Evolutionary conservation across 2,329 filamentous ascomycete genomes (phyloP), one percentile per base, ranked within the genome.

Genomic region (Neofusicoccum ribis): DNA sequence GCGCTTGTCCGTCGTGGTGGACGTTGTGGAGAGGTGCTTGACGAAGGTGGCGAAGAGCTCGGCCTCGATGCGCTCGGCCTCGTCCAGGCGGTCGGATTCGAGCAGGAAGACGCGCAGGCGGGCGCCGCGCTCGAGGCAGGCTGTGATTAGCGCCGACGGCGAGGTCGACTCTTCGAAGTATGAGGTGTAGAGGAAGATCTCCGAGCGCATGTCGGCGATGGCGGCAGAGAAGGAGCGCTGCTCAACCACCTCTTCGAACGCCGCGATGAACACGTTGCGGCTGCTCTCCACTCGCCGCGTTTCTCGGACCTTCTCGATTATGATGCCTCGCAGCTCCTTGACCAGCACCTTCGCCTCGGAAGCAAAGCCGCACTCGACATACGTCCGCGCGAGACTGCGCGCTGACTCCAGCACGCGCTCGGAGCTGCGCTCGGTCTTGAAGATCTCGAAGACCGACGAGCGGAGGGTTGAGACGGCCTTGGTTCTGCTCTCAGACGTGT

Each of bases 401-500:
- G 70, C 70, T 14, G 70, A 71, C 54, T 71, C 69, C 31, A 71
- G 67, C 20, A 71, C 64, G 58, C 66, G 68, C 60, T 71, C 69
- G 3, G 69, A 69, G 37, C 56, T 65, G 27, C 59, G 66, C 54
- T 72, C 69, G 20, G 67, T 64, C 46, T 69, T 59, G 66, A 70
- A 70, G 47, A 71, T 71, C 17, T 72, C 70, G 31, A 70, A 17
- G 7, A 66, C 64, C 27, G 66, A 69, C 12, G 56, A 68, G 41
- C 69, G 67, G 23, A 72, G 68, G 3, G 66, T 69, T 14, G 73
- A 75, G 0, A 75, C 70, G 61, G 27, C 27, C 1, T 31, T 84
- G 84, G 20, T 85, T 69, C 70, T 78, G 81, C 65, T 83, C 77
- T 31, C 27, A 1, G 27, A 31, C 7, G 27, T 31, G 27, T 31